These are phyloP conservation scores for Cicer yamashitae DNA, from an alignment of 306 rosid species.

Conservation along the genomic window DNA sequence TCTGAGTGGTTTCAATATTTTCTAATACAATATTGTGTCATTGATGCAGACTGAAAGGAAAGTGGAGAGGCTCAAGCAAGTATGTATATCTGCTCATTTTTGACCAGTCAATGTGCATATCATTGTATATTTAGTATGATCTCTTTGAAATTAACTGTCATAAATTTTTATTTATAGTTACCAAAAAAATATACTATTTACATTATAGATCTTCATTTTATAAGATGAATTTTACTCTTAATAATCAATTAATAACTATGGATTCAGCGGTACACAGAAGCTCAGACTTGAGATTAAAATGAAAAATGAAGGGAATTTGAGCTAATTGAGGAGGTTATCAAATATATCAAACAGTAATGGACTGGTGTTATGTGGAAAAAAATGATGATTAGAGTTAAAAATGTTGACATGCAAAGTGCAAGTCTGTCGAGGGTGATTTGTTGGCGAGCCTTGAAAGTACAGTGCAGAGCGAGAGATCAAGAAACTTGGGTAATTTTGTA, in stretches of 20 bases:
- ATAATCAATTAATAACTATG: not conserved
- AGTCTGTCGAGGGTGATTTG: too few relatives aligned
- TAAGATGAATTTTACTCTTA: not conserved
- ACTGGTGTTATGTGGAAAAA: not conserved
- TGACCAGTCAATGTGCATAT: constrained; percentile 4
- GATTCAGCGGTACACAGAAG: constrained; percentile 1
- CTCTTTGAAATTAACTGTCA: not conserved
- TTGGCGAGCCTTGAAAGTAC: too few relatives aligned
- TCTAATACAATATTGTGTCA: constrained; percentile 40
- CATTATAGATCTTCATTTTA: not conserved
- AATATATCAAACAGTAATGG: not conserved
- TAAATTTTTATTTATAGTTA: not conserved
- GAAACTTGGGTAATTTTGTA: too few relatives aligned
- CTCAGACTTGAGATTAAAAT: constrained; percentile 21
- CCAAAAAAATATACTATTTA: too few relatives aligned
- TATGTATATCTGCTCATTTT: constrained; percentile 41
- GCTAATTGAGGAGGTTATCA: not conserved
- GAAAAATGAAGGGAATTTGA: constrained; percentile 9
- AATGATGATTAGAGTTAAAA: not conserved
- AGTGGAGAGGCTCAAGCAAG: constrained; percentile 67
- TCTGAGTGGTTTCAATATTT: constrained; percentile 34
- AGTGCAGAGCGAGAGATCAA: too few relatives aligned
- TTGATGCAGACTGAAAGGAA: constrained; percentile 70
- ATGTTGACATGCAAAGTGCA: not conserved
- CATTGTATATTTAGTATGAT: constrained; percentile 4